A percentile compares a stretch with the other conserved stretches of the same genome.
Evolutionary conservation across 768 basidiomycete species (phyloP).

Genomic region (Mycena albidolilacea): DNA sequence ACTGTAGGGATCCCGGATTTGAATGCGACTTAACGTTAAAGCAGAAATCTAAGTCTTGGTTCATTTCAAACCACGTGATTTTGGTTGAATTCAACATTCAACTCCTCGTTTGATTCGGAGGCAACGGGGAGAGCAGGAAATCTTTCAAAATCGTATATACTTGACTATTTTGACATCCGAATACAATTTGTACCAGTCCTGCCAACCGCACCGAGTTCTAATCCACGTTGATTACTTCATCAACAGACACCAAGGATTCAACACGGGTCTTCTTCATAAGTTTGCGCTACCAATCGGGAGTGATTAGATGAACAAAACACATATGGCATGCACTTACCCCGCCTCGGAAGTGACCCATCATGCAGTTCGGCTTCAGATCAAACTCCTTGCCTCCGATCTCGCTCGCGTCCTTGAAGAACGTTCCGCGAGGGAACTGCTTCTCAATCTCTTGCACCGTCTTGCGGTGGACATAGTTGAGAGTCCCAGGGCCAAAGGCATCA

Average conservation of each 20-base stretch:
- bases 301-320: no score
- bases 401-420: neutral
- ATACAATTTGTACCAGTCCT: no score
- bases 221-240: neutral
- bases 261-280: neutral
- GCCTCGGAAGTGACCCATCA: neutral
- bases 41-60: no score
- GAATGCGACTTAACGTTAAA: no score
- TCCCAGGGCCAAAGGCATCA: neutral
- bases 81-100: no score
- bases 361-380: neutral
- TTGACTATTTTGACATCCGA: no score
- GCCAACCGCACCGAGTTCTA: no score
- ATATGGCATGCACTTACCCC: neutral
- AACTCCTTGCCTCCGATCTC: neutral
- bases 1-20: no score
- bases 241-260: neutral
- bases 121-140: no score
- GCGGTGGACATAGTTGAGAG: neutral
- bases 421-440: neutral
- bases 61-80: no score
- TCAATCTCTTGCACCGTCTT: conserved; percentile 1
- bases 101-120: no score
- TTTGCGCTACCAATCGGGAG: neutral
- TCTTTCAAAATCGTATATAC: no score